Evolutionary conservation across 805 yeast species (phyloP).

Genomic region (Cyberlindnera euphorbiae): DNA sequence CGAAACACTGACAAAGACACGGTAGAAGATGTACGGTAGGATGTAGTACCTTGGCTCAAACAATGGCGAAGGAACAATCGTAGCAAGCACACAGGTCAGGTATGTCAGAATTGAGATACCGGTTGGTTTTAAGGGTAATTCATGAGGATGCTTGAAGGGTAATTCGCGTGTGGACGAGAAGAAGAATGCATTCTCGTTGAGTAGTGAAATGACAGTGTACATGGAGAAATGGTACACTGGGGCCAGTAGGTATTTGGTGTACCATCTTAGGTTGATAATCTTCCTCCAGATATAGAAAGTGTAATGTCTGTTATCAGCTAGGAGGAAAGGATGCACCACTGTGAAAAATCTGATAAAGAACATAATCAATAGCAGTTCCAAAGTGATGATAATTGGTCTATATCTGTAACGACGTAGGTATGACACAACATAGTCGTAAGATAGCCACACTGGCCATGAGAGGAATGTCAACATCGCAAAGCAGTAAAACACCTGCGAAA

Average conservation of each 20-base stretch:
- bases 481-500: slow-evolving; percentile 82
- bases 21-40: slow-evolving; percentile 71
- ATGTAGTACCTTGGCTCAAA: slow-evolving; percentile 93
- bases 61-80: slow-evolving; percentile 84
- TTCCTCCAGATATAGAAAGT: slow-evolving; percentile 80
- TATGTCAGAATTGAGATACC: slow-evolving; percentile 48
- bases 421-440: slow-evolving; percentile 33
- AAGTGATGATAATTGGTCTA: slow-evolving; percentile 26
- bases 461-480: slow-evolving; percentile 56
- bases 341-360: slow-evolving; percentile 56
- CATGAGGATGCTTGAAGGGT: slow-evolving; percentile 31
- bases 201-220: slow-evolving; percentile 32
- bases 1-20: slow-evolving; percentile 49
- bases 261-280: slow-evolving; percentile 46
- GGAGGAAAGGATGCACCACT: slow-evolving; percentile 78
- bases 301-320: slow-evolving; percentile 93
- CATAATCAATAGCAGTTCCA: slow-evolving; percentile 35
- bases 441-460: slow-evolving; percentile 71
- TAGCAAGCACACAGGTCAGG: slow-evolving; percentile 46
- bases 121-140: slow-evolving; percentile 37
- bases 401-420: slow-evolving; percentile 32
- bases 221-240: slow-evolving; percentile 67
- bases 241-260: slow-evolving; percentile 45
- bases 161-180: slow-evolving; percentile 32
- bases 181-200: slow-evolving; percentile 31